Evolutionary conservation across 352 stramenopile genomes (phyloP), one percentile per base, ranked within the genome.

Genomic region (Globisporangium radiosum): DNA sequence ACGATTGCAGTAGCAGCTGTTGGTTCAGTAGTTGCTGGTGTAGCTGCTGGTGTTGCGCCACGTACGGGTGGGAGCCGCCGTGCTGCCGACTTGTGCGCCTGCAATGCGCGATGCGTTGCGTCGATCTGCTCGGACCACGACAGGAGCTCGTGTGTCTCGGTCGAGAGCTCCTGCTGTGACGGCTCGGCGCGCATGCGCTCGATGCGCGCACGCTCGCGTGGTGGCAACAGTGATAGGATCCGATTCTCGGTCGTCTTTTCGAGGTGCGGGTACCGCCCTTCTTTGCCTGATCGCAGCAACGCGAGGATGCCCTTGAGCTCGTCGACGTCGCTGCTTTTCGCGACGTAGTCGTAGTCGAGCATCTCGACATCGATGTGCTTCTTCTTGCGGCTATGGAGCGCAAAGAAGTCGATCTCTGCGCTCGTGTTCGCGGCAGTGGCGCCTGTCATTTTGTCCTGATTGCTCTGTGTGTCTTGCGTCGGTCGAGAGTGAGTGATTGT

Each of bases 271-370:
- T 97, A 98, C 13, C 76, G 62, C 0, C 94, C 93, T 75, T 97
- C 83, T 60, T 95, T 95, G 8, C 92, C 93, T 4, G 80, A 95
- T 25, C 85, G 74, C 10, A 98, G 72, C 68, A 80, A 69, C 13
- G 71, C 71, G 37, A 98, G 66, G 43, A 98, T 92, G 37, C 83
- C 83, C 54, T 92, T 89, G 25, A 98, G 75, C 64, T 96, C 76
- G 37, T 95, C 73, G 42, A 92, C 17, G 66, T 97, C 78, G 9
- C 59, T 56, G 70, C 90, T 96, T 48, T 84, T 82, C 38, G 83
- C 74, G 17, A 98, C 88, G 69, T 95, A 97, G 36, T 60, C 71
- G 56, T 97, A 98, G 76, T 98, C 94, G 40, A 98, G 72, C 77
- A 95, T 94, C 40, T 95, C 84, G 59, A 96, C 75, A 25, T 86